phyloP scores from a whole-genome alignment of 2,329 filamentous ascomycete species.

The Tolypocladium amazonense region DNA sequence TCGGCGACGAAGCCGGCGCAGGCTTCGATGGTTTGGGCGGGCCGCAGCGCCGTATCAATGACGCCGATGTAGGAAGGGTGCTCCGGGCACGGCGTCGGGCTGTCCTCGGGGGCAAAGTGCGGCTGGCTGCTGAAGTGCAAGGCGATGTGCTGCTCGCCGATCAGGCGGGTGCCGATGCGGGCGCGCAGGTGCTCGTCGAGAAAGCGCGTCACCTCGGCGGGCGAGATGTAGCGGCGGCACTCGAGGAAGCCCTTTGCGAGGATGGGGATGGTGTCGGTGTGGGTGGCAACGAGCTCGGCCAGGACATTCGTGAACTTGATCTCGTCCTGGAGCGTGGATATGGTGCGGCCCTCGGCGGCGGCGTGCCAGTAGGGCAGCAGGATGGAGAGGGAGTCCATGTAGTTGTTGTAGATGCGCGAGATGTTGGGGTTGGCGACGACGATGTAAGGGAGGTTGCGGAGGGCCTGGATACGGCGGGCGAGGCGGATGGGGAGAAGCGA shows the following conservation, averaged over 20 bases:
- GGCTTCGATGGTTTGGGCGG: constrained; percentile 67
- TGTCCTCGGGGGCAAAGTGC: constrained; percentile 47
- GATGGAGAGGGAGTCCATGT: constrained; percentile 84
- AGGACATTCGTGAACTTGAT: constrained; percentile 86
- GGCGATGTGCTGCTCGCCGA: constrained; percentile 94
- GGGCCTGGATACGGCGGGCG: constrained; percentile 83
- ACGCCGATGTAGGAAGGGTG: constrained; percentile 75
- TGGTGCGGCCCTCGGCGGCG: constrained; percentile 24
- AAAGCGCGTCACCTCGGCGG: constrained; percentile 77
- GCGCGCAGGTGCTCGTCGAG: constrained; percentile 90
- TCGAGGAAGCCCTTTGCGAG: constrained; percentile 89
- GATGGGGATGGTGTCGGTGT: constrained; percentile 87
- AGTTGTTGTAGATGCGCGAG: constrained; percentile 89
- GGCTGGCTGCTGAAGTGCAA: constrained; percentile 66
- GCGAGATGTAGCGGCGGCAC: constrained; percentile 79
- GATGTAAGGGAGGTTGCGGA: constrained; percentile 91
- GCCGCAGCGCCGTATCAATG: constrained; percentile 82
- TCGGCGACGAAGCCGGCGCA: constrained; percentile 90
- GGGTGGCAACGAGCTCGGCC: constrained; percentile 88
- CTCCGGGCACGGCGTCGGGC: constrained; percentile 39
- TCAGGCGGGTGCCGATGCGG: constrained; percentile 83
- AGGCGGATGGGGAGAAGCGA: constrained; percentile 84
- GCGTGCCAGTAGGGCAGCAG: constrained; percentile 68
- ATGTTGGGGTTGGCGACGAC: constrained; percentile 98
- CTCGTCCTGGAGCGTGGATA: constrained; percentile 68